These are phyloP conservation scores for Metschnikowia similis DNA, from an alignment of 805 yeast species.

Conservation along the genomic window DNA sequence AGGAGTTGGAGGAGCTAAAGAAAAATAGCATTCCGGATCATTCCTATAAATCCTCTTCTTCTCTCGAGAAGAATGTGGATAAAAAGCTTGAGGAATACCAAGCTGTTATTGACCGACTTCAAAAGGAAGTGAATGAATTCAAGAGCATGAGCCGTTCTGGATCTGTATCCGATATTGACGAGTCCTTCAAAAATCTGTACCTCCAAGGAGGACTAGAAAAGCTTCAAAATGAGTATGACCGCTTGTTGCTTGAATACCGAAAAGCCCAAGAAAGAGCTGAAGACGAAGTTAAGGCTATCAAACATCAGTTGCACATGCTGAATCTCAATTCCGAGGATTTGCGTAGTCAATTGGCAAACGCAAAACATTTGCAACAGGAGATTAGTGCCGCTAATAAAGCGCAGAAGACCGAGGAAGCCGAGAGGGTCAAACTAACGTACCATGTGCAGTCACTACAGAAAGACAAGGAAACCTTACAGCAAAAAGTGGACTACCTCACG, in stretches of 20 bases:
- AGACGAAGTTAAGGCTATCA: slow-evolving; percentile 6
- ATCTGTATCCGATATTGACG: slow-evolving; percentile 9
- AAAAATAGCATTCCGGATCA: not conserved
- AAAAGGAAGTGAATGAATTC: slow-evolving; percentile 29
- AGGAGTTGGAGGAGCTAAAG: not conserved
- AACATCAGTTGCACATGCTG: slow-evolving; percentile 7
- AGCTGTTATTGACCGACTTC: slow-evolving; percentile 26
- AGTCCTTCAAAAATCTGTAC: not conserved
- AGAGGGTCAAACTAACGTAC: slow-evolving; percentile 40
- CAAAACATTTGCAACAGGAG: not conserved
- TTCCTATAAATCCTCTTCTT: not conserved
- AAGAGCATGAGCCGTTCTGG: slow-evolving; percentile 15
- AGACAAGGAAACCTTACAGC: slow-evolving; percentile 34
- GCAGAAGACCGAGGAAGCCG: slow-evolving; percentile 41
- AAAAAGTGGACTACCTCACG: slow-evolving; percentile 34
- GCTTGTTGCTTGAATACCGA: slow-evolving; percentile 4
- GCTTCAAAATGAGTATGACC: slow-evolving; percentile 15
- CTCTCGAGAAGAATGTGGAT: slow-evolving; percentile 14
- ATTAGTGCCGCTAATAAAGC: slow-evolving; percentile 33
- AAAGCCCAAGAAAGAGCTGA: slow-evolving; percentile 7
- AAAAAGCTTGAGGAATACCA: slow-evolving; percentile 29
- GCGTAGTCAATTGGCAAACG: slow-evolving; percentile 10
- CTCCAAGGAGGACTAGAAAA: slow-evolving; percentile 9
- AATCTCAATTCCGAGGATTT: slow-evolving; percentile 12
- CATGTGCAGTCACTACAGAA: slow-evolving; percentile 34